Conservation (phyloP, 768 basidiomycete genomes). For the Lentinula lateritia region DNA sequence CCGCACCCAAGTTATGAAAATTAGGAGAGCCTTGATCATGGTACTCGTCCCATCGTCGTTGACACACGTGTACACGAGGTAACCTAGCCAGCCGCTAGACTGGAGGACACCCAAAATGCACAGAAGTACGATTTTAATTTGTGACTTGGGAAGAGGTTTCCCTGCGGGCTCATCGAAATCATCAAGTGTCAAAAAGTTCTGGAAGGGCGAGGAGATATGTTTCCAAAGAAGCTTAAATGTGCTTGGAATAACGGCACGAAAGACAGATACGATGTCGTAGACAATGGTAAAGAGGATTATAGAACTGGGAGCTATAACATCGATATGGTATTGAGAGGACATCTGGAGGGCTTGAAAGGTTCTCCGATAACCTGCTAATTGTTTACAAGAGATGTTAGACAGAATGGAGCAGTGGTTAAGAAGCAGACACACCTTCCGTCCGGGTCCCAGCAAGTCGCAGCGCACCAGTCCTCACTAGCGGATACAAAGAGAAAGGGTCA, state of each 20-base stretch:
- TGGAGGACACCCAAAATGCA: conserved; percentile 31
- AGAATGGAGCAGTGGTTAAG: background rate
- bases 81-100: conserved; percentile 37
- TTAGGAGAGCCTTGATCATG: conserved; percentile 23
- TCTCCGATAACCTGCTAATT: background rate
- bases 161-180: conserved; percentile 42
- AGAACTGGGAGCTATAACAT: conserved; percentile 4
- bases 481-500: background rate
- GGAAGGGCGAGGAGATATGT: conserved; percentile 34
- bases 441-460: background rate
- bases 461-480: background rate
- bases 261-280: conserved; percentile 18
- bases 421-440: background rate
- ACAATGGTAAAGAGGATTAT: conserved; percentile 25
- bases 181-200: conserved; percentile 44
- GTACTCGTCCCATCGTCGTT: conserved; percentile 14
- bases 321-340: background rate
- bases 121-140: conserved; percentile 28
- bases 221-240: conserved; percentile 15
- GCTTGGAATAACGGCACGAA: conserved; percentile 21
- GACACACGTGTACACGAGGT: conserved; percentile 28
- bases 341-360: background rate
- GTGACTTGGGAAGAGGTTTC: conserved; percentile 16
- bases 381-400: background rate
- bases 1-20: conserved; percentile 47